Evolutionary conservation across 176 grass and related monocot genomes (phyloP).

Genomic region (Pontederia crassipes): DNA sequence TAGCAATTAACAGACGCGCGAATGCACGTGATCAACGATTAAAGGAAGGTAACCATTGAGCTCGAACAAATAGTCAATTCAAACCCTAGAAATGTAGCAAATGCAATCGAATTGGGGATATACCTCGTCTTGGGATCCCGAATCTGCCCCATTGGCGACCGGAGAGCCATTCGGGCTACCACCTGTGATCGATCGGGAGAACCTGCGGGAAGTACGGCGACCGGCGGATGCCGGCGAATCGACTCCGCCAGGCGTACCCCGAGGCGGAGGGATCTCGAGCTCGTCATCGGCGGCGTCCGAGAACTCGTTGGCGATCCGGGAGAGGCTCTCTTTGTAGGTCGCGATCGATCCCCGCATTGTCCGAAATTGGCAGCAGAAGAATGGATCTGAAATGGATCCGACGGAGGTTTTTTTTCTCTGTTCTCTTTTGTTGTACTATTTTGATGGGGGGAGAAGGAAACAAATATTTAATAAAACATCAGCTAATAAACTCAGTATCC

Average conservation of each 20-base stretch:
- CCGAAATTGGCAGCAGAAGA: neutral
- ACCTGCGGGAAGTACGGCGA: slow-evolving; percentile 27
- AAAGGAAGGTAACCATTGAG: no score
- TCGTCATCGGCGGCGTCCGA: slow-evolving; percentile 52
- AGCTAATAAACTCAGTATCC: no score
- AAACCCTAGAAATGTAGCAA: neutral
- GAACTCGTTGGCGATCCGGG: slow-evolving; percentile 76
- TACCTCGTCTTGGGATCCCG: slow-evolving; percentile 54
- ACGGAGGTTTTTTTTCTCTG: no score
- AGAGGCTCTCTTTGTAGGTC: slow-evolving; percentile 80
- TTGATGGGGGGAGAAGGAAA: no score
- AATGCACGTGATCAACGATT: no score
- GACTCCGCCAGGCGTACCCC: neutral
- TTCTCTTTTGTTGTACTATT: no score
- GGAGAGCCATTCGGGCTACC: slow-evolving; percentile 13
- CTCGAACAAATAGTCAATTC: no score
- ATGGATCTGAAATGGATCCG: neutral
- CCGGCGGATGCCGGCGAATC: slow-evolving; percentile 5
- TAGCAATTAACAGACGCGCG: no score
- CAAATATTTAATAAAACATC: no score
- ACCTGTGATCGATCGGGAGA: neutral
- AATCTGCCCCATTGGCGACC: slow-evolving; percentile 29
- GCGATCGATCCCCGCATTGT: slow-evolving; percentile 73
- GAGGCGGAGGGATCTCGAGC: slow-evolving; percentile 21
- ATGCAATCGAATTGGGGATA: neutral